Evolutionary conservation across 768 basidiomycete genomes (phyloP).

Genomic region (Amanita jacksonii): DNA sequence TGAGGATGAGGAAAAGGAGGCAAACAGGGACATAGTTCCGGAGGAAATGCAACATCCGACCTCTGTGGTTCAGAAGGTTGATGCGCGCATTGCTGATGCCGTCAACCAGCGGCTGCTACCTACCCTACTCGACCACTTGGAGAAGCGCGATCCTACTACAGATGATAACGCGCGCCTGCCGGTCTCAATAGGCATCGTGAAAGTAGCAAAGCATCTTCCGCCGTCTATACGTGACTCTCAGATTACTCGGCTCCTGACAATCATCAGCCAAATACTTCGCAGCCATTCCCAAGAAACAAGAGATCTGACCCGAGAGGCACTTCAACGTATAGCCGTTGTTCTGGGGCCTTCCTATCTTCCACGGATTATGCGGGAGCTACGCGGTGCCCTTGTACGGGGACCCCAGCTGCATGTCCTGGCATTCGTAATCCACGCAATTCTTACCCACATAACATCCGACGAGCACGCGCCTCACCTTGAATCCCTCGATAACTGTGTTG

Average conservation of each 20-base stretch:
- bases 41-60: constrained; percentile 14
- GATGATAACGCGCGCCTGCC: constrained; percentile 87
- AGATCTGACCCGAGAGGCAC: constrained; percentile 74
- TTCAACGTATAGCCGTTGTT: constrained; percentile 67
- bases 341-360: constrained; percentile 72
- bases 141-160: constrained; percentile 65
- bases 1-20: constrained; percentile 19
- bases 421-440: constrained; percentile 69
- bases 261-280: constrained; percentile 83
- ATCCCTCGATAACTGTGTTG: constrained; percentile 66
- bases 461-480: constrained; percentile 46
- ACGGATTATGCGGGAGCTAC: constrained; percentile 66
- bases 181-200: constrained; percentile 77
- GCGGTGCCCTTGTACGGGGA: constrained; percentile 78
- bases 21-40: constrained; percentile 23
- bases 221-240: constrained; percentile 51
- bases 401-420: constrained; percentile 93
- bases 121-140: constrained; percentile 66
- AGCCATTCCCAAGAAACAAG: constrained; percentile 91
- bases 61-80: constrained; percentile 11
- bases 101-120: constrained; percentile 75
- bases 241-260: constrained; percentile 67
- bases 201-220: constrained; percentile 78
- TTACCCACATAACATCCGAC: constrained; percentile 68
- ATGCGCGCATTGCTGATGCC: constrained; percentile 54